A percentile compares a stretch with the other conserved stretches of the same genome.
These are phyloP conservation scores for Mycena pura DNA, from an alignment of 768 basidiomycete genomes.

Conservation along the genomic window DNA sequence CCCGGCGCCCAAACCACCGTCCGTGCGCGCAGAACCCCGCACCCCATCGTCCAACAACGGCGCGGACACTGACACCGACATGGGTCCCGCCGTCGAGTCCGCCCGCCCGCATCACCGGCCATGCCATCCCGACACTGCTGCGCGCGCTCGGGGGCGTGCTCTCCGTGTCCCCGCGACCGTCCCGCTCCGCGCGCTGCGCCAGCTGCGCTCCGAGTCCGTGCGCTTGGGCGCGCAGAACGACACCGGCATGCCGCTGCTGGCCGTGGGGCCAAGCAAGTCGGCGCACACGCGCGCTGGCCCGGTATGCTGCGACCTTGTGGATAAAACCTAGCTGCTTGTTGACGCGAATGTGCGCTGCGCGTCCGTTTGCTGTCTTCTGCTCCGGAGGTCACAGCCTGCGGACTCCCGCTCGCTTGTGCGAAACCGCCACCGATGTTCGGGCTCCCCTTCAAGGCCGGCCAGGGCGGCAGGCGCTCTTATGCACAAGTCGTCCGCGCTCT, in stretches of 20 bases:
- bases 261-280: slow-evolving; percentile 44
- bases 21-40: too few species aligned
- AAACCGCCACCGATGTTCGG: too few species aligned
- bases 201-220: slow-evolving; percentile 24
- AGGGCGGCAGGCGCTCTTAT: slow-evolving; percentile 49
- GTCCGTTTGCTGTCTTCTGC: background rate
- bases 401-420: slow-evolving; percentile 1
- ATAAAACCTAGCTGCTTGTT: slow-evolving; percentile 62
- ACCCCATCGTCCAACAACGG: slow-evolving; percentile 10
- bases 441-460: too few species aligned
- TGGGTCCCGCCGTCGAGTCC: slow-evolving; percentile 35
- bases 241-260: slow-evolving; percentile 22
- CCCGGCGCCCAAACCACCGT: background rate
- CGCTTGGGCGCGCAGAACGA: slow-evolving; percentile 20
- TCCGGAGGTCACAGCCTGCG: background rate
- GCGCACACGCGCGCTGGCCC: too few species aligned
- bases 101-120: slow-evolving; percentile 42
- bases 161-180: slow-evolving; percentile 9
- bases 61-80: slow-evolving; percentile 29
- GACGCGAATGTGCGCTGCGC: slow-evolving; percentile 35
- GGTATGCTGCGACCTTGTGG: slow-evolving; percentile 69
- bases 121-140: slow-evolving; percentile 21
- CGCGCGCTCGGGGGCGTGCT: slow-evolving; percentile 20
- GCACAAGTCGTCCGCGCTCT: slow-evolving; percentile 79
- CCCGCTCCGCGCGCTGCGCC: slow-evolving; percentile 10